phyloP scores from a whole-genome alignment of 148 eudicot genomes.

The Amaranthus cruentus region DNA sequence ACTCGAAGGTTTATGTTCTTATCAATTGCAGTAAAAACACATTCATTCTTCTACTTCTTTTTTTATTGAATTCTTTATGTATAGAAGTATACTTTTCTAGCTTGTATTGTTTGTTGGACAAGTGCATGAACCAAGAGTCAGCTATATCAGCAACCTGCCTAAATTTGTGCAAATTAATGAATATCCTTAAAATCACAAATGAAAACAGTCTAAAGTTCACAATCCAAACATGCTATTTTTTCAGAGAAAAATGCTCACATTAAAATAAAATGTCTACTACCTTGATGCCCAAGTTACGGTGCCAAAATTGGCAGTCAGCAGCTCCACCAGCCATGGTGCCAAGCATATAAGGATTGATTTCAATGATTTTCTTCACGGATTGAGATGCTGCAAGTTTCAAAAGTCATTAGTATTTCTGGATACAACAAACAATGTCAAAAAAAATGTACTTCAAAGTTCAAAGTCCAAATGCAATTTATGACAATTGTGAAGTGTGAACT shows the following conservation, averaged over 20 bases:
- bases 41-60: too few species aligned
- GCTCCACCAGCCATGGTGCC: constrained; percentile 99
- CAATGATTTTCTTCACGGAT: constrained; percentile 95
- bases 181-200: too few species aligned
- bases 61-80: too few species aligned
- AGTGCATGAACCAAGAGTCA: too few species aligned
- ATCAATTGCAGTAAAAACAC: too few species aligned
- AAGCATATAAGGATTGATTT: constrained; percentile 94
- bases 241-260: neutral
- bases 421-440: neutral
- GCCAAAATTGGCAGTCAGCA: constrained; percentile 99
- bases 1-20: too few species aligned
- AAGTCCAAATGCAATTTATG: neutral
- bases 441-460: neutral
- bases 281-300: constrained; percentile 94
- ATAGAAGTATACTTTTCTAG: too few species aligned
- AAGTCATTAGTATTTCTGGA: neutral
- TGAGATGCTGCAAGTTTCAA: constrained; percentile 66
- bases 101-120: too few species aligned
- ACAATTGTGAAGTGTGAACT: neutral
- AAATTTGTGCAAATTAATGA: too few species aligned
- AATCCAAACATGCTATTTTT: neutral
- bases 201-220: neutral
- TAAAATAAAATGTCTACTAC: constrained; percentile 27
- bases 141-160: too few species aligned